Evolutionary conservation across 441 rosid genomes (phyloP).

Genomic region (Gossypium lobatum): DNA sequence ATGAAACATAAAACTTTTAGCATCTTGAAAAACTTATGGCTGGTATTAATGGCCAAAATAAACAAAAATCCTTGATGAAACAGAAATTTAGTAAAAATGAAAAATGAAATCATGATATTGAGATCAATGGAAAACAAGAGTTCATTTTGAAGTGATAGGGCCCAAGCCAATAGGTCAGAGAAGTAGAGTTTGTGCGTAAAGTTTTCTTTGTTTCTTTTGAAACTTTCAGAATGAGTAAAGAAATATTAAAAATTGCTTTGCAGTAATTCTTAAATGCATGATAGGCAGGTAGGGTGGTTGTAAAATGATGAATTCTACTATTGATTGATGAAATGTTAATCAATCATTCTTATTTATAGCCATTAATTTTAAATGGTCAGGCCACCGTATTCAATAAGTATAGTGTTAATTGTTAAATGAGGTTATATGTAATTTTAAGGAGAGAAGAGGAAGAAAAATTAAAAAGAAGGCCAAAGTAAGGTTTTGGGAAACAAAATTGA

Average conservation of each 20-base stretch:
- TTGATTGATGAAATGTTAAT: background rate
- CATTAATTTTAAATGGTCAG: background rate
- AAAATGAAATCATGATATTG: background rate
- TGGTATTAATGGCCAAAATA: background rate
- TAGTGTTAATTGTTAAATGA: background rate
- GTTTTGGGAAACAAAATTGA: background rate
- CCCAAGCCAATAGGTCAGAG: background rate
- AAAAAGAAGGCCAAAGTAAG: background rate
- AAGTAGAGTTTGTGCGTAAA: background rate
- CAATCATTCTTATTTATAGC: background rate
- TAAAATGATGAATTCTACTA: background rate
- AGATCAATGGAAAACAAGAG: slow-evolving; percentile 2
- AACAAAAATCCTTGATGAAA: background rate
- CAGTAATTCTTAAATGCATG: slow-evolving; percentile 4
- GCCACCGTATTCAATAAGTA: background rate
- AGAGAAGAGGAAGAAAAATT: background rate
- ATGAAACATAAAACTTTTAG: background rate
- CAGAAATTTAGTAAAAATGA: background rate
- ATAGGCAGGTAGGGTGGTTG: background rate
- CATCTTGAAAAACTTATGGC: background rate
- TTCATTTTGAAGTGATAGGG: background rate
- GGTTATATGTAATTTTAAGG: slow-evolving; percentile 3
- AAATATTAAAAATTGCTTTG: slow-evolving; percentile 3
- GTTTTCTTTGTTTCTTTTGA: background rate
- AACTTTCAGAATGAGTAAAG: background rate